Conservation (phyloP, 345 rosid genomes). For the Hibiscus syriacus region DNA sequence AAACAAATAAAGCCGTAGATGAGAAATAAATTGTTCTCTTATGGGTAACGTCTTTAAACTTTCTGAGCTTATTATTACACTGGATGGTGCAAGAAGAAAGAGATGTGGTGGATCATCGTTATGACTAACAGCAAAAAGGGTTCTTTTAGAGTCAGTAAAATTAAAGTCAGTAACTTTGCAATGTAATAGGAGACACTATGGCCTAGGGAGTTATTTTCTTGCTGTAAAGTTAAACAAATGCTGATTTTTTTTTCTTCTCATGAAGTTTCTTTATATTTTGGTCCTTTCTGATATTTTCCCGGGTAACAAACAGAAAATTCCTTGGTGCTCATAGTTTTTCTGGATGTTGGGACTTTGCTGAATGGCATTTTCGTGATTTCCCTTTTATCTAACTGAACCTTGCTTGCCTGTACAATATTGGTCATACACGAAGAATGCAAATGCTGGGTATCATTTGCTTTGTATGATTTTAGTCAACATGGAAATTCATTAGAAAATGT, state of each 20-base stretch:
- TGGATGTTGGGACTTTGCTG: not conserved
- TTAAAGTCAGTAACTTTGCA: not conserved
- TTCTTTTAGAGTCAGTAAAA: not conserved
- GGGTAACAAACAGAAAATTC: not conserved
- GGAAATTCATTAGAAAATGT: not conserved
- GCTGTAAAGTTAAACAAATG: not conserved
- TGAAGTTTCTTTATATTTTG: not conserved
- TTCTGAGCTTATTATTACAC: not conserved
- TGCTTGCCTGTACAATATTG: not conserved
- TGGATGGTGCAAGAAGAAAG: not conserved
- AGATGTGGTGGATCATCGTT: slow-evolving; percentile 12
- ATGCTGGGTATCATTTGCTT: not conserved
- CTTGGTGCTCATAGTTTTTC: too few relatives aligned
- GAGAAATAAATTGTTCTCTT: not conserved
- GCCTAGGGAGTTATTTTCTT: too few relatives aligned
- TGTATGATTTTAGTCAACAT: not conserved
- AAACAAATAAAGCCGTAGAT: not conserved
- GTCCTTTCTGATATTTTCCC: not conserved
- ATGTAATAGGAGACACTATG: not conserved
- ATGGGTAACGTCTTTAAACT: not conserved
- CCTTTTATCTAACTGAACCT: not conserved
- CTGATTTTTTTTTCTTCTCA: not conserved
- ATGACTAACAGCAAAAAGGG: not conserved
- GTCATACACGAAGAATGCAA: not conserved
- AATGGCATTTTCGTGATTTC: not conserved